Conservation (phyloP, 2,329 filamentous ascomycete genomes). For the Setomelanomma holmii region DNA sequence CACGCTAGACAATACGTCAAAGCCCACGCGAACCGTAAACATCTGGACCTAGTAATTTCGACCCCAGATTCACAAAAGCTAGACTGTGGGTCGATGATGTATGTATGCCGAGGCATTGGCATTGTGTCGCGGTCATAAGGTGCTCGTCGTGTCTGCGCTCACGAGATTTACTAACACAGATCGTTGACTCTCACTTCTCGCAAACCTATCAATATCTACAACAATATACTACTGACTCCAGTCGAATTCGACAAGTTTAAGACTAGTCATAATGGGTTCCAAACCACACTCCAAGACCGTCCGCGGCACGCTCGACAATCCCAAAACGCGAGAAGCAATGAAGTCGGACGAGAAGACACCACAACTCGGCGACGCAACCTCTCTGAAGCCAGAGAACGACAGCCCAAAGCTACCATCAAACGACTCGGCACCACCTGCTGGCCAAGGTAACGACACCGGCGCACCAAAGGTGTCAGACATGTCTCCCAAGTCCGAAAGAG, state of each 20-base stretch:
- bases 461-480: slow-evolving; percentile 6
- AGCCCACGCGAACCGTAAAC: slow-evolving; percentile 8
- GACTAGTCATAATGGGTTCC: no score
- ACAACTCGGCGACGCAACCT: slow-evolving; percentile 33
- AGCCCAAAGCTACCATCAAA: slow-evolving; percentile 18
- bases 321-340: slow-evolving; percentile 32
- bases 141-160: no score
- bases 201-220: no score
- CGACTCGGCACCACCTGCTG: slow-evolving; percentile 16
- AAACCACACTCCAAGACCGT: slow-evolving; percentile 38
- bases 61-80: slow-evolving; percentile 5
- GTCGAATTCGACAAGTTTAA: no score
- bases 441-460: slow-evolving; percentile 12
- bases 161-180: no score
- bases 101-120: slow-evolving; percentile 9
- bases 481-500: slow-evolving; percentile 7
- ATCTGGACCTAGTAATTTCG: slow-evolving; percentile 4
- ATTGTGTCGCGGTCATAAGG: slow-evolving; percentile 1
- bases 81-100: slow-evolving; percentile 14
- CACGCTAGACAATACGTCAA: slow-evolving; percentile 23
- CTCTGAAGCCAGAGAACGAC: slow-evolving; percentile 26
- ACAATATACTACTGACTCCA: no score
- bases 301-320: slow-evolving; percentile 40
- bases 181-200: no score
- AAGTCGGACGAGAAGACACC: slow-evolving; percentile 19